A percentile compares a stretch with the other conserved stretches of the same genome.
These are phyloP conservation scores for Babesia ovis DNA, from an alignment of 169 alveolate species.

Conservation along the genomic window DNA sequence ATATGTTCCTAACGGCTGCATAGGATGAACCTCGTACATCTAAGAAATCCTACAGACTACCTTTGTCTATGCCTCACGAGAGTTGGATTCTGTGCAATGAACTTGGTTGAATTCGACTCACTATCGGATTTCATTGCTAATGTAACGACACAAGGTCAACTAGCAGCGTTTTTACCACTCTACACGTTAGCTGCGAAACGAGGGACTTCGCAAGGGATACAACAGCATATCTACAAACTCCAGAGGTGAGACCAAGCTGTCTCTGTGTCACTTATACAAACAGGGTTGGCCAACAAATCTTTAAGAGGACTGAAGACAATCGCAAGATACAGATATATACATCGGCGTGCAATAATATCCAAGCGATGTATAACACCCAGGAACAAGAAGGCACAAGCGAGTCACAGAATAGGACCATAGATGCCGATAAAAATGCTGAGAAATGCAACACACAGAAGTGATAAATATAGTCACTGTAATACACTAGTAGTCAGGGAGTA, in stretches of 20 bases:
- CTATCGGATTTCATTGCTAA: conserved; percentile 30
- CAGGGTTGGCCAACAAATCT: conserved; percentile 24
- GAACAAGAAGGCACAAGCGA: background rate
- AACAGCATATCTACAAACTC: conserved; percentile 4
- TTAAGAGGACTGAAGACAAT: background rate
- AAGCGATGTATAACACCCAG: conserved; percentile 5
- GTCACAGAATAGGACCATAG: background rate
- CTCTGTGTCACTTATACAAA: background rate
- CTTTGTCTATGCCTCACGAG: conserved; percentile 29
- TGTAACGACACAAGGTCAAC: conserved; percentile 17
- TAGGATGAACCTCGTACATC: conserved; percentile 22
- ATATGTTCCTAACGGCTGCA: background rate
- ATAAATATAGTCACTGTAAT: background rate
- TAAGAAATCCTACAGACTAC: conserved; percentile 25
- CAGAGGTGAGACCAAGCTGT: conserved; percentile 19
- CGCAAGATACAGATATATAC: conserved; percentile 1
- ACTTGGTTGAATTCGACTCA: conserved; percentile 38
- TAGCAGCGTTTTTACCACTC: conserved; percentile 29
- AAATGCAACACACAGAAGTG: background rate
- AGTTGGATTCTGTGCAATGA: conserved; percentile 24
- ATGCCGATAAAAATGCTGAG: background rate
- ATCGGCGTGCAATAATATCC: conserved; percentile 7
- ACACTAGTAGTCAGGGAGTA: background rate
- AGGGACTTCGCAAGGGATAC: conserved; percentile 18
- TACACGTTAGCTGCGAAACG: conserved; percentile 25